phyloP scores from a whole-genome alignment of 495 filamentous ascomycete species.

The Talaromyces borbonicus region DNA sequence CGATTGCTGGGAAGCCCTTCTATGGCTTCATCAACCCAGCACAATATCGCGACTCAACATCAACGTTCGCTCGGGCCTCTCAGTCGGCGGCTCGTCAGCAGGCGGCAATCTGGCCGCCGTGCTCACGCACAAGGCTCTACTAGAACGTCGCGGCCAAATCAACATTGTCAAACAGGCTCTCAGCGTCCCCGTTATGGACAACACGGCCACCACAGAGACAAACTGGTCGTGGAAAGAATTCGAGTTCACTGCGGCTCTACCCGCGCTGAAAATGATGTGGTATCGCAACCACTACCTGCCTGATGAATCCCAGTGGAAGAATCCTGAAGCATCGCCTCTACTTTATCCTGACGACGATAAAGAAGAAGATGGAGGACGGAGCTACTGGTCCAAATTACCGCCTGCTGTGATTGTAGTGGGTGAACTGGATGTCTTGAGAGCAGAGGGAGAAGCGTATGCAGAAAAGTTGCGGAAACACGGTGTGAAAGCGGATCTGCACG shows the following conservation, averaged over 20 bases:
- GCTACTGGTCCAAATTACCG: slow-evolving; percentile 35
- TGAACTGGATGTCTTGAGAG: slow-evolving; percentile 44
- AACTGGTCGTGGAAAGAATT: slow-evolving; percentile 40
- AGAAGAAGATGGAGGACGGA: too few relatives aligned
- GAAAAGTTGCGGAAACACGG: slow-evolving; percentile 40
- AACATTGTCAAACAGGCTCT: slow-evolving; percentile 42
- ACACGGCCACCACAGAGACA: slow-evolving; percentile 37
- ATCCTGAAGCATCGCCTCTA: slow-evolving; percentile 46
- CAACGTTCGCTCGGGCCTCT: slow-evolving; percentile 31
- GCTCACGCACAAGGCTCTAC: slow-evolving; percentile 44
- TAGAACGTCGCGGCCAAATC: slow-evolving; percentile 19
- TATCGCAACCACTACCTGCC: slow-evolving; percentile 49
- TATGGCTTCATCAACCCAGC: slow-evolving; percentile 40
- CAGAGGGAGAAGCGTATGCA: slow-evolving; percentile 41
- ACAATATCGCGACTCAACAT: slow-evolving; percentile 26
- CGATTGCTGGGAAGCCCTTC: slow-evolving; percentile 47
- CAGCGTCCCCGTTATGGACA: slow-evolving; percentile 49
- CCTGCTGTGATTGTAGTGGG: slow-evolving; percentile 45
- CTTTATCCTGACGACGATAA: slow-evolving; percentile 33
- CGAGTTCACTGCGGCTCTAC: slow-evolving; percentile 39
- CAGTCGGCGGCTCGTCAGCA: slow-evolving; percentile 46
- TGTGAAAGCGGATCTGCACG: slow-evolving; percentile 43
- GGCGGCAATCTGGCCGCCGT: slow-evolving; percentile 46
- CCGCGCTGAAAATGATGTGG: slow-evolving; percentile 49
- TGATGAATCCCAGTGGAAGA: slow-evolving; percentile 27